These are phyloP conservation scores for Aspergillus latus DNA, from an alignment of 2,329 filamentous ascomycete species.

Conservation along the genomic window DNA sequence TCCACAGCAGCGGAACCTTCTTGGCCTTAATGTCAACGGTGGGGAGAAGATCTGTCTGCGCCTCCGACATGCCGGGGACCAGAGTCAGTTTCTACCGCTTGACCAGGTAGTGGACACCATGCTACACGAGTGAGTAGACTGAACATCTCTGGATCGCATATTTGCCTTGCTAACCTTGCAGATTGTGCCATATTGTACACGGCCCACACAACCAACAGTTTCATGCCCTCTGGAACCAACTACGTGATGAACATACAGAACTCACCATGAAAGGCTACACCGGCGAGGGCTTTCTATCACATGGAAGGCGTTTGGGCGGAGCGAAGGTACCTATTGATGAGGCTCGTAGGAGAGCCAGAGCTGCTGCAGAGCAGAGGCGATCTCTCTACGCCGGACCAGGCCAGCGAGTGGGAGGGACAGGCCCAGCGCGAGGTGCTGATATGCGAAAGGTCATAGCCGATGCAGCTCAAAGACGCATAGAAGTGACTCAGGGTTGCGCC, in stretches of 20 bases:
- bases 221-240: conserved; percentile 82
- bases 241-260: conserved; percentile 79
- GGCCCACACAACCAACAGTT: conserved; percentile 82
- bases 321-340: conserved; percentile 66
- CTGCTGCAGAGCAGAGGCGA: conserved; percentile 69
- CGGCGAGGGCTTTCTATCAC: conserved; percentile 80
- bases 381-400: conserved; percentile 62
- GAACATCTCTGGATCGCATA: background rate
- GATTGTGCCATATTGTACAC: conserved; percentile 78
- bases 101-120: conserved; percentile 86
- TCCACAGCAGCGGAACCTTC: conserved; percentile 68
- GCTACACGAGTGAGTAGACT: conserved; percentile 70
- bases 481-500: conserved; percentile 71
- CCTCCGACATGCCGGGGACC: conserved; percentile 72
- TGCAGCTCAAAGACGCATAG: conserved; percentile 68
- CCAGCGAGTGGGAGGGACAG: conserved; percentile 68
- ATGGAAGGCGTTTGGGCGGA: conserved; percentile 73
- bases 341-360: conserved; percentile 70
- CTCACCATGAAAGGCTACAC: conserved; percentile 80
- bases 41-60: conserved; percentile 80
- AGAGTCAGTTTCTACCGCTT: conserved; percentile 72
- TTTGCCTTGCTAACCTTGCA: conserved; percentile 25
- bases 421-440: conserved; percentile 59
- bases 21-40: conserved; percentile 77
- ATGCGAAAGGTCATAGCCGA: conserved; percentile 71